A percentile compares a stretch with the other conserved stretches of the same genome.
Conservation (phyloP, 2,329 filamentous ascomycete species). For the Myriosclerotinia scirpicola region DNA sequence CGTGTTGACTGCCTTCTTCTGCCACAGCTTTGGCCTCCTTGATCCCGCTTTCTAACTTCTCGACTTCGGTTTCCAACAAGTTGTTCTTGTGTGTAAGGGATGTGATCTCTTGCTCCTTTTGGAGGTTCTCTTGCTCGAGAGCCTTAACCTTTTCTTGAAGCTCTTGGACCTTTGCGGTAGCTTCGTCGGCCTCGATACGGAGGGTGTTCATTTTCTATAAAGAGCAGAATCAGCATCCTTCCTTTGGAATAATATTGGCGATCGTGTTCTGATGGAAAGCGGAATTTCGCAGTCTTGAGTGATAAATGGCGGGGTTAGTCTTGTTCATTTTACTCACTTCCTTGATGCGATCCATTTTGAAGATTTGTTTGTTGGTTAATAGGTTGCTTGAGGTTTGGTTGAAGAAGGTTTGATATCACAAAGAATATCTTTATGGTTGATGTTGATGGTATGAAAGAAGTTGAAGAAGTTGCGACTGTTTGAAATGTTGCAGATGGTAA, state of each 20-base stretch:
- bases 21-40: slow-evolving; percentile 86
- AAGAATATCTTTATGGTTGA: slow-evolving; percentile 15
- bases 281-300: slow-evolving; percentile 9
- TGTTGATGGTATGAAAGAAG: slow-evolving; percentile 22
- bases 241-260: neutral
- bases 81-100: slow-evolving; percentile 95
- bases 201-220: slow-evolving; percentile 89
- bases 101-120: slow-evolving; percentile 97
- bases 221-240: slow-evolving; percentile 22
- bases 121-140: slow-evolving; percentile 90
- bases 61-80: slow-evolving; percentile 84
- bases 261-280: slow-evolving; percentile 16
- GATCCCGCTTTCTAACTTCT: slow-evolving; percentile 83
- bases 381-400: neutral
- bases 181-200: slow-evolving; percentile 89
- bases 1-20: slow-evolving; percentile 77
- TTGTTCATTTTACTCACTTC: slow-evolving; percentile 60
- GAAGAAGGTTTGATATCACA: neutral
- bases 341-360: slow-evolving; percentile 84
- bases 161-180: slow-evolving; percentile 79
- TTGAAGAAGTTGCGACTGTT: slow-evolving; percentile 15
- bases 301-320: slow-evolving; percentile 38
- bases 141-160: slow-evolving; percentile 82
- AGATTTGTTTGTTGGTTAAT: slow-evolving; percentile 24
- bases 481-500: slow-evolving; percentile 18